Percentiles rank a stretch among this genome's conserved stretches.
Conservation (phyloP, 371 early-diverging fungal genomes). For the Mortierella sp. region DNA sequence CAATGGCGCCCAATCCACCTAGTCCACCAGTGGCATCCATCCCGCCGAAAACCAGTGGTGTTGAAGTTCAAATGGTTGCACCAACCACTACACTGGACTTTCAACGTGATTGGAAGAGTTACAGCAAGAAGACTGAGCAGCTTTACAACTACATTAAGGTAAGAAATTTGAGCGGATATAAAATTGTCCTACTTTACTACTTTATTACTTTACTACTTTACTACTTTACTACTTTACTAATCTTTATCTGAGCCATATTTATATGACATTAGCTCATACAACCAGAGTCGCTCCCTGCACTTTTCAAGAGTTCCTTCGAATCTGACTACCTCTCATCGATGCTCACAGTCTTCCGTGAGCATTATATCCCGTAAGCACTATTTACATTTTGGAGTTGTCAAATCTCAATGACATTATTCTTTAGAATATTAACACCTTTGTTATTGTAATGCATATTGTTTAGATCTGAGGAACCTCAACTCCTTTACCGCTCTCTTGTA, state of each 20-base stretch:
- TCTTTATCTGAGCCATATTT: not conserved
- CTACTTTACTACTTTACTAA: not conserved
- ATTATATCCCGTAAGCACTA: constrained; percentile 57
- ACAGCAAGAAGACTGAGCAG: constrained; percentile 61
- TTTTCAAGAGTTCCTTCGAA: constrained; percentile 84
- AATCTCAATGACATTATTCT: not conserved
- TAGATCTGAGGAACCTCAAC: constrained; percentile 59
- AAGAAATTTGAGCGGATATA: no score
- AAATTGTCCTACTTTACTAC: not conserved
- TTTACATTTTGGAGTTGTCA: not conserved
- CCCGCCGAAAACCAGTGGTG: not conserved
- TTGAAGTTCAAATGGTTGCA: constrained; percentile 26
- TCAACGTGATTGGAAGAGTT: constrained; percentile 82
- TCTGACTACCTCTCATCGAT: constrained; percentile 76
- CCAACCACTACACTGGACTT: constrained; percentile 79
- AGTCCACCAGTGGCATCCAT: not conserved
- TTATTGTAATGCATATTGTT: not conserved
- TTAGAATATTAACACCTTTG: not conserved
- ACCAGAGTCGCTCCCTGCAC: constrained; percentile 60
- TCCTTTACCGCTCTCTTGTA: constrained; percentile 59
- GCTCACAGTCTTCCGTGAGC: constrained; percentile 63
- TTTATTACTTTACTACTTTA: not conserved
- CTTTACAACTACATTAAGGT: constrained; percentile 81
- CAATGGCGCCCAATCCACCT: not conserved
- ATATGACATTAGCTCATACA: constrained; percentile 59